These are phyloP conservation scores for Aspergillus oerlinghausenensis DNA, from an alignment of 2,329 filamentous ascomycete species.

Conservation along the genomic window DNA sequence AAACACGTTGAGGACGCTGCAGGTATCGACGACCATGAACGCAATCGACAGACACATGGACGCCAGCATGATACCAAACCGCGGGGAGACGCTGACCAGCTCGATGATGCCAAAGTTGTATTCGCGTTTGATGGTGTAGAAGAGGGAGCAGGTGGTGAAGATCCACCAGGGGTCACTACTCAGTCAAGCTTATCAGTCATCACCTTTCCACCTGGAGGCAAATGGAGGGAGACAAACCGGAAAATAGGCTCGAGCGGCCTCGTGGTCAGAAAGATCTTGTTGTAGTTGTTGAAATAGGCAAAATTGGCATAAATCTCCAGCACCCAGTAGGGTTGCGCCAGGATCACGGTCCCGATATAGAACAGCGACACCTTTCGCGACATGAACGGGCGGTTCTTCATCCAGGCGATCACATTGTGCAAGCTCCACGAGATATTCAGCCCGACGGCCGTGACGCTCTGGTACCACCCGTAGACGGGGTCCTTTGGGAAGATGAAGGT, in stretches of 20 bases:
- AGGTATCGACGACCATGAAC: constrained; percentile 59
- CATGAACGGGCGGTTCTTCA: constrained; percentile 61
- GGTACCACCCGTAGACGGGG: constrained; percentile 59
- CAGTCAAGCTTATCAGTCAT: neutral
- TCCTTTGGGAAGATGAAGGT: constrained; percentile 56
- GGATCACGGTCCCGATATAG: constrained; percentile 56
- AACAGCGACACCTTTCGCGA: constrained; percentile 46
- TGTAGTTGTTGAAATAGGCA: constrained; percentile 56
- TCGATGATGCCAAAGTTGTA: constrained; percentile 57
- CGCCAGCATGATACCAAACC: constrained; percentile 59
- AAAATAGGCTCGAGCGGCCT: constrained; percentile 58
- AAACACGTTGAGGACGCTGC: constrained; percentile 53
- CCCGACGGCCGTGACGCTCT: constrained; percentile 56
- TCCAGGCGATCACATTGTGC: constrained; percentile 64
- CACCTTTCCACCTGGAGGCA: too few relatives aligned
- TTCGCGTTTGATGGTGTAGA: constrained; percentile 59
- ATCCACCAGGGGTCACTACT: constrained; percentile 64
- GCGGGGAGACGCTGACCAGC: constrained; percentile 57
- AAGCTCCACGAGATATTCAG: constrained; percentile 61
- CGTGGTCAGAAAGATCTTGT: constrained; percentile 50
- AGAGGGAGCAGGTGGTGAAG: constrained; percentile 55
- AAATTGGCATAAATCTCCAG: constrained; percentile 64
- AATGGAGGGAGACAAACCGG: constrained; percentile 34
- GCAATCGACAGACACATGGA: constrained; percentile 58
- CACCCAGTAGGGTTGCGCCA: constrained; percentile 61